Percentiles rank a stretch among this genome's conserved stretches.
These are phyloP conservation scores for Thalassiosira pacifica DNA, from an alignment of 352 stramenopile genomes.

Conservation along the genomic window DNA sequence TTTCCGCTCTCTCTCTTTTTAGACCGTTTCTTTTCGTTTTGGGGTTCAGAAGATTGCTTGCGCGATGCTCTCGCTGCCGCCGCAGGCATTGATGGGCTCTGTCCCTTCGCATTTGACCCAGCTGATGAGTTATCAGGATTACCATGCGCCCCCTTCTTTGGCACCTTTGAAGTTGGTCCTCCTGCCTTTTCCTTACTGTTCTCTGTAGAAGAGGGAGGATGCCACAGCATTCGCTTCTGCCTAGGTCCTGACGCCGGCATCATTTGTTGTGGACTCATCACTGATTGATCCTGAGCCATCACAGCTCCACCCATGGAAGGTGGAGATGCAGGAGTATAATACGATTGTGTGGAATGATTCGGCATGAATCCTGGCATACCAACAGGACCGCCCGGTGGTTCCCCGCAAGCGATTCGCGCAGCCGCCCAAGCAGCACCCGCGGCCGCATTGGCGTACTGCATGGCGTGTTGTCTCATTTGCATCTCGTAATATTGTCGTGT, in stretches of 20 bases:
- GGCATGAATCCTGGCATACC: neutral
- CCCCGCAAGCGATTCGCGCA: slow-evolving; percentile 66
- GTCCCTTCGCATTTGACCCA: slow-evolving; percentile 5
- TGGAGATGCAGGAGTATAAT: slow-evolving; percentile 1
- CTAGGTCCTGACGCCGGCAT: neutral
- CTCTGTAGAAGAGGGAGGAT: slow-evolving; percentile 1
- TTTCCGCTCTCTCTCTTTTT: slow-evolving; percentile 50
- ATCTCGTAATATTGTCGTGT: slow-evolving; percentile 77
- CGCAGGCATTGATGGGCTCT: too few relatives aligned
- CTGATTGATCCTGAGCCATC: neutral
- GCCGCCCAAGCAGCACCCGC: slow-evolving; percentile 75
- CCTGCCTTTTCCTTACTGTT: neutral
- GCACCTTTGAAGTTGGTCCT: neutral
- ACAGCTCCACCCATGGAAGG: too few relatives aligned
- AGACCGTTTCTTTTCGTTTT: slow-evolving; percentile 36
- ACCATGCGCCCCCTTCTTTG: neutral
- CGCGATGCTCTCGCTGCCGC: too few relatives aligned
- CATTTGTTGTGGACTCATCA: neutral
- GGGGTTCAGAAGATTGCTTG: neutral
- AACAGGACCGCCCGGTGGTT: neutral
- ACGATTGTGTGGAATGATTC: slow-evolving; percentile 6
- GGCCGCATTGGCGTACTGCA: slow-evolving; percentile 79
- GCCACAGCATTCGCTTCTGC: slow-evolving; percentile 41
- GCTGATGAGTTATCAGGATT: neutral
- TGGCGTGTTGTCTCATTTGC: slow-evolving; percentile 82